Base-by-base conservation (phyloP, 2,329 filamentous ascomycete genomes). In the Fonsecaea nubica region DNA sequence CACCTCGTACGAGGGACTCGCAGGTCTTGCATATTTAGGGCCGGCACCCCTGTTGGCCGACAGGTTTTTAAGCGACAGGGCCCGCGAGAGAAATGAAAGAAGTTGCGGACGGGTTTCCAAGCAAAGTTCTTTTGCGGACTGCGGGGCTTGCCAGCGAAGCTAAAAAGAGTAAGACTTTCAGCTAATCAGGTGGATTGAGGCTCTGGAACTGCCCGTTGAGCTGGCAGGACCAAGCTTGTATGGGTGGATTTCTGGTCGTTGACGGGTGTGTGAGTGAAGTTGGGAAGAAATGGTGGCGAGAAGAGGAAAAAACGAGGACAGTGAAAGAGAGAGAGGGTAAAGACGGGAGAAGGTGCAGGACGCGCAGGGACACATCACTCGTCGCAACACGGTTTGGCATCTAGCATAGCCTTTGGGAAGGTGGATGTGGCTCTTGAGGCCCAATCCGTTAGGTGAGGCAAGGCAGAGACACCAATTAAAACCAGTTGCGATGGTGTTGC, bases 381-480 rank as follows among this genome's bases (percentile, higher is more conserved):
- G 15, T 50, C 13, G 45, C 18, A 10, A 50, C 18, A 21, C 45
- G 4, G 45, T 2, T 21, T 50, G 45, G 18, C 6, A 25, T 5
- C 18, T 25, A 25, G 25, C n/a, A n/a, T 50, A 1, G 18, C 4
- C 25, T 25, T 50, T 21, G n/a, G 15, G 42, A 18, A 18, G 15
- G 13, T 9, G 15, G 40, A 42, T 50, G 45, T 10, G n/a, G 9
- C 10, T 25, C 25, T 50, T 50, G 45, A 50, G 18, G 45, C 45
- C 45, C 45, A 50, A 50, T 50, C 8, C 25, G 45, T n/a, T 18
- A 50, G 45, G 45, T 50, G 45, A 50, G 45, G 45, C 45, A 50
- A 50, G 45, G 2, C 45, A 50, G 9, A 25, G 18, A 50, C 45
- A 50, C 45, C 45, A 50, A 50, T 50, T 2, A 50, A 9, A 50